phyloP scores from a whole-genome alignment of 1,139 yeast species.

The Hemisphaericaspora xylofermentans region DNA sequence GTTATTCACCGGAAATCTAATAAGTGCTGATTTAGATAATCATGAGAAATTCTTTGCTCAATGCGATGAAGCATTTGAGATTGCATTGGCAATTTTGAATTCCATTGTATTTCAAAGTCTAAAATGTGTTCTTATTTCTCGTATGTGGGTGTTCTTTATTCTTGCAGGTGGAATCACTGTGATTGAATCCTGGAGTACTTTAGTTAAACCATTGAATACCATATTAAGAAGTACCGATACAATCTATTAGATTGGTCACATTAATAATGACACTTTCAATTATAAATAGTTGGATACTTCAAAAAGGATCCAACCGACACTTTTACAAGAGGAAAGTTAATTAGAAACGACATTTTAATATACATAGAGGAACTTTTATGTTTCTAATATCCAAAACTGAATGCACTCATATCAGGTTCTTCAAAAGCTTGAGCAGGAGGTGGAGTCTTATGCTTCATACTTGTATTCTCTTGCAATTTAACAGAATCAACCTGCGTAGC shows the following conservation, averaged over 20 bases:
- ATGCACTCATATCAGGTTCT: slow-evolving; percentile 82
- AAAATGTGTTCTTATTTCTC: slow-evolving; percentile 19
- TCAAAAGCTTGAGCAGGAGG: slow-evolving; percentile 57
- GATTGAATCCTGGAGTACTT: slow-evolving; percentile 15
- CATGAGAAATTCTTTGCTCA: slow-evolving; percentile 10
- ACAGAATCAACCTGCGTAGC: not conserved
- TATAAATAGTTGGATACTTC: too few species aligned
- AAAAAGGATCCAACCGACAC: too few species aligned
- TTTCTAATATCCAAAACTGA: slow-evolving; percentile 54
- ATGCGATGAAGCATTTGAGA: slow-evolving; percentile 15
- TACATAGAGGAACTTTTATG: slow-evolving; percentile 1
- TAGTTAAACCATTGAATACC: slow-evolving; percentile 11
- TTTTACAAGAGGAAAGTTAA: too few species aligned
- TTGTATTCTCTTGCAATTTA: not conserved
- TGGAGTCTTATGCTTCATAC: slow-evolving; percentile 23
- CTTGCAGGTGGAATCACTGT: slow-evolving; percentile 15
- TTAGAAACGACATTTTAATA: too few species aligned
- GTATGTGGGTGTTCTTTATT: slow-evolving; percentile 21
- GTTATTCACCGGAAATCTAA: slow-evolving; percentile 2
- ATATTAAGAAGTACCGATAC: slow-evolving; percentile 11
- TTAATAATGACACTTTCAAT: too few species aligned
- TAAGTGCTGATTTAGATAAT: slow-evolving; percentile 1
- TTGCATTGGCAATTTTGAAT: slow-evolving; percentile 18
- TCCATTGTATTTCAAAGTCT: slow-evolving; percentile 18
- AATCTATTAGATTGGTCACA: slow-evolving; percentile 9